Evolutionary conservation across 108 stramenopile species (phyloP), one percentile per base, ranked within the genome.

Genomic region (Skeletonema grethae): DNA sequence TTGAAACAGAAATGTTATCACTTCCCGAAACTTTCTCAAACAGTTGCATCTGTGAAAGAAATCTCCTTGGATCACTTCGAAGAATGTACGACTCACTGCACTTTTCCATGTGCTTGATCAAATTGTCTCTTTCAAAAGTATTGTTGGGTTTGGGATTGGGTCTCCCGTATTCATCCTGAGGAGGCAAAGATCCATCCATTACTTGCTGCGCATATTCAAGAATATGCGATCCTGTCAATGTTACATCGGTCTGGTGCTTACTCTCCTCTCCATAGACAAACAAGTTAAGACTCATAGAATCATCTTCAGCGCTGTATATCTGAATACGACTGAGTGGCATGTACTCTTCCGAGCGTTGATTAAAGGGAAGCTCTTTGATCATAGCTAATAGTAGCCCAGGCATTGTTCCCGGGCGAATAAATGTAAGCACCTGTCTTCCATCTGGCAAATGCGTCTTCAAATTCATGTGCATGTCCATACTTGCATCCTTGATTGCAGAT

Each of bases 231-330:
- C 84, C 86, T 45, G 72, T 80, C 68, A 80, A 60, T 2, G 72
- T 70, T 2, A 80, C 76, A 55, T 83, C 87, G 25, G 67, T 75
- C 45, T 72, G 70, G 2, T 65, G 56, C 57, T 61, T 70, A 29
- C 65, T 32, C 38, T 74, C 73, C 35, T 85, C 79, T 8, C 91
- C 96, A 36, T 88, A 96, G 28, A 92, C 94, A 75, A 97, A 99
- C 57, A 97, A 84, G 86, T 97, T 97, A 70, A 99, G 73, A 70
- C 86, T 85, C 82, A 99, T 86, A 53, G 70, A 77, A 15, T 92
- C 88, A 69, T 98, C 97, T 32, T 84, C 68, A 18, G 96, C 87
- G 7, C 88, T 90, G 79, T 95, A 97, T 39, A 97, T 92, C 69
- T 95, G 92, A 12, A 96, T 73, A 10, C 96, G 85, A 48, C 85